A percentile compares a stretch with the other conserved stretches of the same genome.
Evolutionary conservation across 768 basidiomycete genomes (phyloP).

Genomic region (Rhodotorula toruloides): DNA sequence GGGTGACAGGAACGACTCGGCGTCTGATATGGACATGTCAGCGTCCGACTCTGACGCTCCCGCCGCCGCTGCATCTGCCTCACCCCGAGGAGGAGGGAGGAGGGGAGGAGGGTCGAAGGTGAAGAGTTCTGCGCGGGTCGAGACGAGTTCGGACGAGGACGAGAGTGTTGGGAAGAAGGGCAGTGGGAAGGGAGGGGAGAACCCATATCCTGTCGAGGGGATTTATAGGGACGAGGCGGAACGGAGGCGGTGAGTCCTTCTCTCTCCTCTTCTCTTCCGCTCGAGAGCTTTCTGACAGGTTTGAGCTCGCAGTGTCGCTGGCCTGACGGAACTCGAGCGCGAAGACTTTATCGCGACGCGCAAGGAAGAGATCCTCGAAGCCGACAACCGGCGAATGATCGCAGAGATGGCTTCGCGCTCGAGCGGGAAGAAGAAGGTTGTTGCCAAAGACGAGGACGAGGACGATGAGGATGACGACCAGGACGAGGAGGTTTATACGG

Average conservation of each 20-base stretch:
- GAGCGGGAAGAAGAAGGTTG: constrained; percentile 65
- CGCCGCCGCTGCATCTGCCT: constrained; percentile 39
- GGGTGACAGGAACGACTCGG: constrained; percentile 16
- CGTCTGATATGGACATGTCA: constrained; percentile 37
- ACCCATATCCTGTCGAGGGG: constrained; percentile 84
- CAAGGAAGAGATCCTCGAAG: constrained; percentile 70
- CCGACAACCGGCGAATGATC: constrained; percentile 65
- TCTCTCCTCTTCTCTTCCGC: neutral
- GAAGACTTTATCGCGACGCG: constrained; percentile 79
- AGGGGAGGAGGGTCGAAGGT: constrained; percentile 29
- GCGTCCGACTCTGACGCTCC: constrained; percentile 56
- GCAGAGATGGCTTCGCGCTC: constrained; percentile 69
- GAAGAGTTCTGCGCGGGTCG: constrained; percentile 21
- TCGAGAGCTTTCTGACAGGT: neutral
- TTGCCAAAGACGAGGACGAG: constrained; percentile 55
- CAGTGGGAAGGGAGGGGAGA: constrained; percentile 52
- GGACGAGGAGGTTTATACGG: constrained; percentile 52
- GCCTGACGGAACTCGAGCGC: constrained; percentile 79
- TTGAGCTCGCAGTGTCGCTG: constrained; percentile 57
- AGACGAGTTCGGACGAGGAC: constrained; percentile 53
- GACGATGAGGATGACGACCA: constrained; percentile 72
- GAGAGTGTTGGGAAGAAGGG: constrained; percentile 48
- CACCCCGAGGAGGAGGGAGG: too few relatives aligned
- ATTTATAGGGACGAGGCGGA: constrained; percentile 83
- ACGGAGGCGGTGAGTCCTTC: constrained; percentile 61